Percentiles rank a stretch among this genome's conserved stretches.
Conservation (phyloP, 345 rosid genomes). For the Arabis hirsuta region DNA sequence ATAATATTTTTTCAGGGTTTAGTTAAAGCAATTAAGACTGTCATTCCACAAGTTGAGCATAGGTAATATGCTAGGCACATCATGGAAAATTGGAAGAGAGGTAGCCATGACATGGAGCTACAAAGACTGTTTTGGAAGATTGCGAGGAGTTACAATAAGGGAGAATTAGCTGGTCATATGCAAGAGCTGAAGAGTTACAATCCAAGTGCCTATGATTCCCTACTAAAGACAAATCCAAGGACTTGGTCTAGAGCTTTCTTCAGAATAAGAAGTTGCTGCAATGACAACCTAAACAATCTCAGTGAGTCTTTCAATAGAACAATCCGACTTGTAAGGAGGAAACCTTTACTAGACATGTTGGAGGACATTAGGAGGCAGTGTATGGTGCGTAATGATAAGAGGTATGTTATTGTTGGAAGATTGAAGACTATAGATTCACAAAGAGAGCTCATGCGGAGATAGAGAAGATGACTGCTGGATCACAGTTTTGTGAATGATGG, state of each 20-base stretch:
- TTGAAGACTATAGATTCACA: not conserved
- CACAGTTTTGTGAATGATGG: no score
- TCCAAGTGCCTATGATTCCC: not conserved
- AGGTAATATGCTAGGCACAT: no score
- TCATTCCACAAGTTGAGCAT: no score
- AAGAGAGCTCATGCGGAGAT: not conserved
- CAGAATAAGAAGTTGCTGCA: not conserved
- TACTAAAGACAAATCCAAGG: not conserved
- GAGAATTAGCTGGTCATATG: not conserved
- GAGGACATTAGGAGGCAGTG: no score
- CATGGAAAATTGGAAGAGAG: constrained; percentile 1
- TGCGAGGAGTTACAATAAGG: not conserved
- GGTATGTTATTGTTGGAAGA: not conserved
- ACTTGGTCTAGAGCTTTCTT: constrained; percentile 12
- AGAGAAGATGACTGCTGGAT: not conserved
- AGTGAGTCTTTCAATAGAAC: no score
- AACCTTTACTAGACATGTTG: no score
- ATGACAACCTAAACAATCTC: not conserved
- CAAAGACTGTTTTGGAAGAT: not conserved
- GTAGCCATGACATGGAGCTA: not conserved
- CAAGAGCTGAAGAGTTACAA: not conserved
- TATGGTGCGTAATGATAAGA: not conserved
- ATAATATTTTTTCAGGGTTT: no score
- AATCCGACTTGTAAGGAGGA: no score
- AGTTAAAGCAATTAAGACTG: no score